Percentiles rank a stretch among this genome's conserved stretches.
These are phyloP conservation scores for Daedaleopsis nitida DNA, from an alignment of 768 basidiomycete species.

Conservation along the genomic window DNA sequence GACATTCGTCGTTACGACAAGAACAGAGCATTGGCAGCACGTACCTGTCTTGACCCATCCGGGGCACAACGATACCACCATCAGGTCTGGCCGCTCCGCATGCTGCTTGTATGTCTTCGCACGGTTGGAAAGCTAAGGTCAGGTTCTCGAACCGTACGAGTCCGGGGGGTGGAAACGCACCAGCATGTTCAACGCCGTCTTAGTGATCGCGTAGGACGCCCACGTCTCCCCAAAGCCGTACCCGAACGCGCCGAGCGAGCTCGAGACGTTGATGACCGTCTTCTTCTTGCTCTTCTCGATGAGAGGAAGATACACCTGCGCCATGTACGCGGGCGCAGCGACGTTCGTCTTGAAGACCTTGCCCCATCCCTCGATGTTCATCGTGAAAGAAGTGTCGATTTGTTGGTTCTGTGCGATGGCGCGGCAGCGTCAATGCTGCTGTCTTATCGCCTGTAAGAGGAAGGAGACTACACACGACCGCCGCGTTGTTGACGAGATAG, in stretches of 20 bases:
- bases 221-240: constrained; percentile 19
- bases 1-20: too few relatives aligned
- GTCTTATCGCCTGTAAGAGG: neutral
- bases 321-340: constrained; percentile 38
- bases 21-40: neutral
- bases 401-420: neutral
- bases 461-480: constrained; percentile 22
- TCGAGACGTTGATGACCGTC: constrained; percentile 37
- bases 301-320: constrained; percentile 35
- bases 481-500: constrained; percentile 44
- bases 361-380: constrained; percentile 27
- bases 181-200: constrained; percentile 43
- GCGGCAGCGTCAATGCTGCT: neutral
- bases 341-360: constrained; percentile 35
- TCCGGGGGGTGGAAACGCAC: constrained; percentile 17
- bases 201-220: constrained; percentile 38
- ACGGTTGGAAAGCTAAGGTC: neutral
- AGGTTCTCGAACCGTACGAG: neutral
- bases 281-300: constrained; percentile 33
- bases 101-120: constrained; percentile 22
- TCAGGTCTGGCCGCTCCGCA: constrained; percentile 15
- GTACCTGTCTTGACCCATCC: constrained; percentile 23
- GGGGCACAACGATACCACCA: constrained; percentile 12
- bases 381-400: constrained; percentile 31
- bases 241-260: constrained; percentile 35